Percentiles rank a stretch among this genome's conserved stretches.
Evolutionary conservation across 2,329 filamentous ascomycete species (phyloP).

Genomic region (Trichoderma hamatum): DNA sequence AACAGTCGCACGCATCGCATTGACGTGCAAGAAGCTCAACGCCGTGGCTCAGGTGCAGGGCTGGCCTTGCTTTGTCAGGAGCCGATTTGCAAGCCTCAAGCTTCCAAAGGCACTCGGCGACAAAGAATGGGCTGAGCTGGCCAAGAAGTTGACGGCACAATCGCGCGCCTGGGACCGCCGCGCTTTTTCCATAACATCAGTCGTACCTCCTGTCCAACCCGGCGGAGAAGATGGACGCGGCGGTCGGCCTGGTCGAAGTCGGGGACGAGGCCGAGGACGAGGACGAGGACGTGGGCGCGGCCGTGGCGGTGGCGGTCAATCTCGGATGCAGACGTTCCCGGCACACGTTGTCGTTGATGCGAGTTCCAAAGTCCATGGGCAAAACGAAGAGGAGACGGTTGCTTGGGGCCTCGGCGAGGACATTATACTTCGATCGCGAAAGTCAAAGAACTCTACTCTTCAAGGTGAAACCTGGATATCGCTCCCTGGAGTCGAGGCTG

Average conservation of each 20-base stretch:
- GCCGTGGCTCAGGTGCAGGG: neutral
- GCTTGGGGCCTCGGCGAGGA: neutral
- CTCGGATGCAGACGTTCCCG: neutral
- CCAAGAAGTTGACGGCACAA: neutral
- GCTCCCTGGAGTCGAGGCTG: neutral
- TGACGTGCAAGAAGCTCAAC: neutral
- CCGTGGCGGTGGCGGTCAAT: neutral
- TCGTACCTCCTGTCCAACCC: neutral
- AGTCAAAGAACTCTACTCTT: neutral
- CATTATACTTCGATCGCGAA: neutral
- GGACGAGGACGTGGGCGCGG: neutral
- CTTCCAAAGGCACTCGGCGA: neutral
- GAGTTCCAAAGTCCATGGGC: neutral
- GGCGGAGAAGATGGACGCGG: neutral
- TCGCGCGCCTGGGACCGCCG: constrained; percentile 1
- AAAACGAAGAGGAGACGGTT: neutral
- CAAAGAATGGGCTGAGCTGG: constrained; percentile 2
- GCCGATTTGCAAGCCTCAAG: neutral
- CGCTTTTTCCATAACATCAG: neutral
- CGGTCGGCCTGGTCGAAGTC: neutral
- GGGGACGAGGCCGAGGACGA: neutral
- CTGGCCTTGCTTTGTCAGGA: constrained; percentile 4
- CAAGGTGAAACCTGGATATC: neutral
- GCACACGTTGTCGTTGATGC: neutral
- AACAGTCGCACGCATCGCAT: neutral